Conservation (phyloP, 2,329 filamentous ascomycete genomes). For the Pseudonectria buxi region DNA sequence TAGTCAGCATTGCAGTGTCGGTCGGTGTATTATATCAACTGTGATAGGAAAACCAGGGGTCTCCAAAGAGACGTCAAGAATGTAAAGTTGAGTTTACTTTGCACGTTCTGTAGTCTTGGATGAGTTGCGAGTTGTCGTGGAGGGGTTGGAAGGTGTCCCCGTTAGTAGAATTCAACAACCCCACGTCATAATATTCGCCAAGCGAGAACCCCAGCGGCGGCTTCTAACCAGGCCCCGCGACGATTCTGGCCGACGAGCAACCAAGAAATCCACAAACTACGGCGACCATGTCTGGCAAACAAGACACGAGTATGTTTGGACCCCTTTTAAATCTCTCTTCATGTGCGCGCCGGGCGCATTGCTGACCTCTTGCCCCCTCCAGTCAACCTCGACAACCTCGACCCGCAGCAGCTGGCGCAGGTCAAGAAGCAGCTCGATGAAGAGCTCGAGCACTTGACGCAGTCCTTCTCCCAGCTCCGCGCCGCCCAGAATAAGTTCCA, state of each 20-base stretch:
- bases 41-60: no score
- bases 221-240: slow-evolving; percentile 8
- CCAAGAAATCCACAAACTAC: slow-evolving; percentile 2
- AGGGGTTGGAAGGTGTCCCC: slow-evolving; percentile 12
- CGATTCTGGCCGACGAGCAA: slow-evolving; percentile 4
- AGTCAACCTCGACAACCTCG: slow-evolving; percentile 68
- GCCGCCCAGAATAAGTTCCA: slow-evolving; percentile 86
- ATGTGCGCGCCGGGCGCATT: background rate
- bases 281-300: slow-evolving; percentile 26
- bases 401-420: slow-evolving; percentile 75
- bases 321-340: background rate
- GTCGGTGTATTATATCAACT: no score
- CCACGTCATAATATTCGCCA: slow-evolving; percentile 26
- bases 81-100: slow-evolving; percentile 7
- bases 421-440: slow-evolving; percentile 96
- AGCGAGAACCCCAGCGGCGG: slow-evolving; percentile 21
- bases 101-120: background rate
- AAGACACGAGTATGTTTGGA: slow-evolving; percentile 24
- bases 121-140: background rate
- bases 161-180: slow-evolving; percentile 25
- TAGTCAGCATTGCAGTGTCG: no score
- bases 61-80: no score
- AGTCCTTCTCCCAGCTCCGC: slow-evolving; percentile 83
- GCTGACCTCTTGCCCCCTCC: slow-evolving; percentile 1
- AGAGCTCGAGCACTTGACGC: slow-evolving; percentile 89